A percentile compares a stretch with the other conserved stretches of the same genome.
Evolutionary conservation across 2,329 filamentous ascomycete genomes (phyloP).

Genomic region (Nectriaceae sp.): DNA sequence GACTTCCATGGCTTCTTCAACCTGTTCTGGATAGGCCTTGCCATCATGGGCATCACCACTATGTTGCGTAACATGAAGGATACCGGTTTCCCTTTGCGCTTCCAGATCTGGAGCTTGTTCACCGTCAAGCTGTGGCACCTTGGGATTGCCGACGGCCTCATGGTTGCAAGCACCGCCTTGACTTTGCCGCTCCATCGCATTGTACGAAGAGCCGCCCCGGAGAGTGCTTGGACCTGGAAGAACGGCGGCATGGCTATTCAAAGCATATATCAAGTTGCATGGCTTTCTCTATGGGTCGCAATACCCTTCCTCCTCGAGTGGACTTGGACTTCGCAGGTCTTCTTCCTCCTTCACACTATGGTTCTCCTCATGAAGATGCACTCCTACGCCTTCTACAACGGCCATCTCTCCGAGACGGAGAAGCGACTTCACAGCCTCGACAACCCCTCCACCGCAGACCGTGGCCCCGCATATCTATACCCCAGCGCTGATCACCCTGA

Average conservation of each 20-base stretch:
- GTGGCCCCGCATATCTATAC: constrained; percentile 75
- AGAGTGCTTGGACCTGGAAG: constrained; percentile 68
- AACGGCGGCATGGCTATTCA: constrained; percentile 79
- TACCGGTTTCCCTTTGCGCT: constrained; percentile 81
- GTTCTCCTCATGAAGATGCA: constrained; percentile 99
- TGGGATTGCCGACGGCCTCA: constrained; percentile 77
- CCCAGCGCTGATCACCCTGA: constrained; percentile 56
- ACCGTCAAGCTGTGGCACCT: constrained; percentile 88
- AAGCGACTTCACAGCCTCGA: constrained; percentile 80
- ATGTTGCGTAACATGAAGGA: constrained; percentile 92
- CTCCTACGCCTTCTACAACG: constrained; percentile 97
- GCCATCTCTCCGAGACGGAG: constrained; percentile 86
- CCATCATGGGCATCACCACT: constrained; percentile 96
- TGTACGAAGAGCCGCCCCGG: constrained; percentile 55
- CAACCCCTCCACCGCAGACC: constrained; percentile 64
- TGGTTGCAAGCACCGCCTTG: constrained; percentile 76
- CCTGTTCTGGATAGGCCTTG: constrained; percentile 95
- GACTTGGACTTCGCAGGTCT: constrained; percentile 98
- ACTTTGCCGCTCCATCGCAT: constrained; percentile 73
- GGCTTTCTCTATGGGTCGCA: constrained; percentile 81
- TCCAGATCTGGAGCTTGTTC: constrained; percentile 86
- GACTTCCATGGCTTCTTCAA: constrained; percentile 98
- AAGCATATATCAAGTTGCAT: constrained; percentile 75
- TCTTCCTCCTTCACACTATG: constrained; percentile 87
- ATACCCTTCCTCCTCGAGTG: constrained; percentile 84